Base-by-base conservation (phyloP, 2,329 filamentous ascomycete species). In the Scedosporium apiospermum region DNA sequence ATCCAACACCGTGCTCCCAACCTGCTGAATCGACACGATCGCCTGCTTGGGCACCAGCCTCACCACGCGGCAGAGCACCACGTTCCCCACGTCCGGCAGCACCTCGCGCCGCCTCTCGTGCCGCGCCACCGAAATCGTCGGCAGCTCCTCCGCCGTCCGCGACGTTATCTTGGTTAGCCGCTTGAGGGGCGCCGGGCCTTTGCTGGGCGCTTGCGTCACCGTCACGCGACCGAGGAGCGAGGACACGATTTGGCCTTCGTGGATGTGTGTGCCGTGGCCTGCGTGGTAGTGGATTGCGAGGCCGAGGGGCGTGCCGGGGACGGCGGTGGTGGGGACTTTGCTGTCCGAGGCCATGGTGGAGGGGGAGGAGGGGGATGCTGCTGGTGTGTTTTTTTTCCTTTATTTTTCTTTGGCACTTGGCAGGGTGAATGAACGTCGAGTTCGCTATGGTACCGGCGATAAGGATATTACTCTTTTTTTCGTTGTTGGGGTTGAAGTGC, bases 1-100 rank as follows among this genome's bases (percentile, higher is more conserved):
- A 67, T 89, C 83, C 65, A 90, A 80, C 49, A 90, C 87, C 10
- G 82, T 83, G 69, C 87, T 81, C 63, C 89, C 86, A 27, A 97
- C 88, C 64, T 93, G 88, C 64, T 96, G 82, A 68, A 98, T 97
- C 23, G 89, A 88, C 62, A 96, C 88, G 27, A 88, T 89, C 5
- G 91, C 93, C 77, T 96, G 92, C 65, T 89, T 86, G 57, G 90
- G 88, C 73, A 90, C 88, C 63, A 97, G 88, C 58, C 93, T 88
- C 42, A 91, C 91, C 49, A 99, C 90, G 42, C 89, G 86, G 66
- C 90, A 92, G 46, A 99, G 83, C 46, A 98, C 91, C 16, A 87
- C 80, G 68, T 89, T 89, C 70, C 87, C 85, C 49, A 97, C 90
- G 67, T 90, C 86, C 1, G 95, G 95, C 6, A 97, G 82, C 61